A percentile compares a stretch with the other conserved stretches of the same genome.
Conservation (phyloP, 2,329 filamentous ascomycete genomes). For the Emmonsiellopsis sp. region DNA sequence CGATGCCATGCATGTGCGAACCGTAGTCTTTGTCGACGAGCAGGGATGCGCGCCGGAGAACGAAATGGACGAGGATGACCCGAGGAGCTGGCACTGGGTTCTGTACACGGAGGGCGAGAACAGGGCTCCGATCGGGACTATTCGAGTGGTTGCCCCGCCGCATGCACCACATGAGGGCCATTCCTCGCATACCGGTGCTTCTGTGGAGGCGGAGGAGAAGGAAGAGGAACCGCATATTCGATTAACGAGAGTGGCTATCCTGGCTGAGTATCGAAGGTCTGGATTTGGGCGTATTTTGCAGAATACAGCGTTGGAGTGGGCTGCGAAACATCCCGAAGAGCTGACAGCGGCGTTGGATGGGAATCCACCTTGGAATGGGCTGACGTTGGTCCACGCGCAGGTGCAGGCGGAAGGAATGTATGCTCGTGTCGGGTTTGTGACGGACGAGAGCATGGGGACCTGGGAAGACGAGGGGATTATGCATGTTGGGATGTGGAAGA, state of each 20-base stretch:
- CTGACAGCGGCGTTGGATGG: slow-evolving; percentile 33
- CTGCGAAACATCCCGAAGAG: slow-evolving; percentile 48
- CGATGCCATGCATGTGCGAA: slow-evolving; percentile 50
- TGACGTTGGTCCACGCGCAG: slow-evolving; percentile 75
- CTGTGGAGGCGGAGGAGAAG: slow-evolving; percentile 13
- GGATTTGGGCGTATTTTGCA: slow-evolving; percentile 54
- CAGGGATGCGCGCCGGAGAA: slow-evolving; percentile 50
- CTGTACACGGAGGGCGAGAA: slow-evolving; percentile 43
- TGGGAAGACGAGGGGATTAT: slow-evolving; percentile 80
- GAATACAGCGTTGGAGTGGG: slow-evolving; percentile 58
- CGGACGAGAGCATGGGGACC: slow-evolving; percentile 61
- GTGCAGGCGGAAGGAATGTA: slow-evolving; percentile 55
- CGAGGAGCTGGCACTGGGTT: slow-evolving; percentile 76
- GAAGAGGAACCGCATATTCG: slow-evolving; percentile 69
- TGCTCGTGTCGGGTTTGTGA: slow-evolving; percentile 60
- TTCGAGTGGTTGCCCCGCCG: slow-evolving; percentile 74
- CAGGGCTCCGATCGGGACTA: slow-evolving; percentile 58
- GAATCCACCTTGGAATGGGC: slow-evolving; percentile 53
- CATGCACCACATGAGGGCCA: slow-evolving; percentile 54
- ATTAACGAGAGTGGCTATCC: slow-evolving; percentile 66
- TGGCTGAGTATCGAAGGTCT: slow-evolving; percentile 54
- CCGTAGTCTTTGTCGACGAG: slow-evolving; percentile 49
- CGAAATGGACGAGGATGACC: slow-evolving; percentile 75
- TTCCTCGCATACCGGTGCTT: slow-evolving; percentile 19
- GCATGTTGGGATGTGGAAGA: slow-evolving; percentile 75